phyloP scores from a whole-genome alignment of 2,329 filamentous ascomycete genomes.

The Boeremia exigua region DNA sequence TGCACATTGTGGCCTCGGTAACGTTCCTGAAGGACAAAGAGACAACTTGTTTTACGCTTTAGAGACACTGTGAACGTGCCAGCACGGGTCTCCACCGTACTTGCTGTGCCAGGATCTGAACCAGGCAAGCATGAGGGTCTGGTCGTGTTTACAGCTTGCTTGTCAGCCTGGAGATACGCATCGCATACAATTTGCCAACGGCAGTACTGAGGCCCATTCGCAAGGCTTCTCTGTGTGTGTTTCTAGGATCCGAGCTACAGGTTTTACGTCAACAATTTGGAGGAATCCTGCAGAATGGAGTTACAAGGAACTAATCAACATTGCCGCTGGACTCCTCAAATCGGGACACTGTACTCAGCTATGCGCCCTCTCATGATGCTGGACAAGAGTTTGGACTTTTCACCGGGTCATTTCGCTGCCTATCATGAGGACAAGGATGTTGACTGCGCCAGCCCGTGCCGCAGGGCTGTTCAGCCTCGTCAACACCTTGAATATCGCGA shows the following conservation, averaged over 20 bases:
- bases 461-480: conserved; percentile 5
- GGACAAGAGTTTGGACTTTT: not conserved
- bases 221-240: too few species aligned
- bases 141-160: too few species aligned
- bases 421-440: not conserved
- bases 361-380: too few species aligned
- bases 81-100: not conserved
- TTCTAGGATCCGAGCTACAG: too few species aligned
- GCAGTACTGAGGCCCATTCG: too few species aligned
- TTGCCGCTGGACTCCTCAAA: too few species aligned
- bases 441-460: conserved; percentile 6
- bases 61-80: too few species aligned
- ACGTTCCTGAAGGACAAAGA: too few species aligned
- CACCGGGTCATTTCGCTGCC: not conserved
- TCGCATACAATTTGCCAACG: not conserved
- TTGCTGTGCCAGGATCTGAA: not conserved
- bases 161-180: not conserved
- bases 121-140: not conserved
- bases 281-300: too few species aligned
- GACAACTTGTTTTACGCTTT: too few species aligned
- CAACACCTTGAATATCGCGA: conserved; percentile 1
- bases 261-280: too few species aligned
- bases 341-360: too few species aligned
- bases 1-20: not conserved
- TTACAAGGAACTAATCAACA: not conserved